A percentile compares a stretch with the other conserved stretches of the same genome.
Evolutionary conservation across 2,329 filamentous ascomycete species (phyloP).

Genomic region (Fusarium circinatum): DNA sequence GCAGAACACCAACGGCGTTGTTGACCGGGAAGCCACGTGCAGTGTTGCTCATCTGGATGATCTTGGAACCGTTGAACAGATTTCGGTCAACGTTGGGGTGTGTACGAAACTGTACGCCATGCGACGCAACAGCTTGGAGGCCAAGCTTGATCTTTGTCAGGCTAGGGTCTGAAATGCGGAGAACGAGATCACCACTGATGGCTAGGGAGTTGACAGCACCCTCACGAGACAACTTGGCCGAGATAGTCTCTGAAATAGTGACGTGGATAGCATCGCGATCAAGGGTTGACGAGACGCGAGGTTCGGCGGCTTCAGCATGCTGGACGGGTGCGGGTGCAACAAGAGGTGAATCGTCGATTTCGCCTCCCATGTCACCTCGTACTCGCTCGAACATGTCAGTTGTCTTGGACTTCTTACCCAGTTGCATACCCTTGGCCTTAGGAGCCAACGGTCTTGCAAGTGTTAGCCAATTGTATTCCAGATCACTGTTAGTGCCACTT

Average conservation of each 20-base stretch:
- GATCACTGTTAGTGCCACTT: constrained; percentile 45
- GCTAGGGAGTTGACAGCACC: constrained; percentile 87
- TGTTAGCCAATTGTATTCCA: constrained; percentile 10
- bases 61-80: constrained; percentile 82
- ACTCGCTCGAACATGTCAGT: constrained; percentile 98
- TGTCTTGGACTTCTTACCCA: constrained; percentile 98
- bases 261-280: constrained; percentile 90
- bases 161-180: constrained; percentile 87
- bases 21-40: constrained; percentile 93
- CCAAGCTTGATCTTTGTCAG: constrained; percentile 93
- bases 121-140: constrained; percentile 78
- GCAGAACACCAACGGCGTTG: constrained; percentile 89
- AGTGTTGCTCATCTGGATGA: constrained; percentile 89
- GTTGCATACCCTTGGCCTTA: constrained; percentile 97
- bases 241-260: constrained; percentile 89
- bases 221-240: constrained; percentile 87
- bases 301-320: constrained; percentile 62
- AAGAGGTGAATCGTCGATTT: constrained; percentile 81
- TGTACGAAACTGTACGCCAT: constrained; percentile 90
- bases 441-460: constrained; percentile 67
- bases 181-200: constrained; percentile 90
- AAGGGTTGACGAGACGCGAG: constrained; percentile 71
- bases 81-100: constrained; percentile 96
- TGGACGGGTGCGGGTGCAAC: constrained; percentile 66
- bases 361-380: constrained; percentile 87